Evolutionary conservation across 352 stramenopile species (phyloP).

Genomic region (Globisporangium perplexum): DNA sequence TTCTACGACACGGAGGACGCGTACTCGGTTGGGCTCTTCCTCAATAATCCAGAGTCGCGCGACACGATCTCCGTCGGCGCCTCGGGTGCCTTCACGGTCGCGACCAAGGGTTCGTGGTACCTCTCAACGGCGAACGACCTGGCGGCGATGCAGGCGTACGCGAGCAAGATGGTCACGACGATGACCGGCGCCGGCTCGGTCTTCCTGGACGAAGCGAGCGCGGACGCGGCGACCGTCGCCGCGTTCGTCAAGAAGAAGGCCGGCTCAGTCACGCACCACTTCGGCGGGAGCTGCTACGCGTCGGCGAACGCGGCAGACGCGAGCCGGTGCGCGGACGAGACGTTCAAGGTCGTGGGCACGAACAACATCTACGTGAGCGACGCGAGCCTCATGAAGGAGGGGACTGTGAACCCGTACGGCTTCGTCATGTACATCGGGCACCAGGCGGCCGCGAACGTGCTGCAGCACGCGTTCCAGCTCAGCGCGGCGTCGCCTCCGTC

Average conservation of each 20-base stretch:
- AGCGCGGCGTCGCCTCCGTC: neutral
- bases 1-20: slow-evolving; percentile 13
- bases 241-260: slow-evolving; percentile 32
- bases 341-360: slow-evolving; percentile 53
- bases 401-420: slow-evolving; percentile 63
- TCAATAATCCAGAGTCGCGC: slow-evolving; percentile 23
- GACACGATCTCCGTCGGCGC: slow-evolving; percentile 13
- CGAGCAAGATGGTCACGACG: slow-evolving; percentile 28
- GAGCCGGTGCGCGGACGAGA: slow-evolving; percentile 55
- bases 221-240: slow-evolving; percentile 20
- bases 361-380: slow-evolving; percentile 68
- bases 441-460: slow-evolving; percentile 39
- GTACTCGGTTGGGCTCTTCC: slow-evolving; percentile 18
- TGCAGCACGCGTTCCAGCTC: slow-evolving; percentile 21
- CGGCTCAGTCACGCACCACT: slow-evolving; percentile 45
- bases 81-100: slow-evolving; percentile 4
- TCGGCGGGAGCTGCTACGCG: slow-evolving; percentile 66
- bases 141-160: slow-evolving; percentile 47
- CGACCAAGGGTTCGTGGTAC: slow-evolving; percentile 21
- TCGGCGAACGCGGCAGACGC: slow-evolving; percentile 31
- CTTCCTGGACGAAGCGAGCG: slow-evolving; percentile 30
- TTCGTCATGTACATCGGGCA: slow-evolving; percentile 74
- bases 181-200: slow-evolving; percentile 36
- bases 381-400: slow-evolving; percentile 53
- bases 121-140: slow-evolving; percentile 40